Conservation (phyloP, 305 asterid genomes). For the Fraxinus platypoda region DNA sequence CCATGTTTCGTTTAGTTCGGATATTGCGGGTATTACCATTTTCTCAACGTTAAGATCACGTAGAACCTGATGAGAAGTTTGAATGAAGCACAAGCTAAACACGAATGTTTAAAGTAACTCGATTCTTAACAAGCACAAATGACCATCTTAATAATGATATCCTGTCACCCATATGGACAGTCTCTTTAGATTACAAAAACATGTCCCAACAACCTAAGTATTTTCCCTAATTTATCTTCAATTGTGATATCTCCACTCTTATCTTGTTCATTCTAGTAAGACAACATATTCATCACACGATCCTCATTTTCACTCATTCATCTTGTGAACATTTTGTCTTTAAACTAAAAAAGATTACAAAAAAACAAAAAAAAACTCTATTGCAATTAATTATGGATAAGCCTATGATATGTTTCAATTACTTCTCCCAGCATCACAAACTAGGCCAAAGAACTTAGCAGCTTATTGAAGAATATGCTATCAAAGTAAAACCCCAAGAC, state of each 20-base stretch:
- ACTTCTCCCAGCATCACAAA: slow-evolving; percentile 1
- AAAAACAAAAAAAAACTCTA: background rate
- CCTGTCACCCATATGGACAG: background rate
- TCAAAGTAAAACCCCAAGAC: slow-evolving; percentile 5
- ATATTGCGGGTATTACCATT: slow-evolving; percentile 87
- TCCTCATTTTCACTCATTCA: background rate
- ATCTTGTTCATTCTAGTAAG: background rate
- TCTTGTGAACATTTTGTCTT: background rate
- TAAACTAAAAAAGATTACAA: background rate
- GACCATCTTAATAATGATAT: background rate
- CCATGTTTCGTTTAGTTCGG: slow-evolving; percentile 84
- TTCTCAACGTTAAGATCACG: slow-evolving; percentile 66
- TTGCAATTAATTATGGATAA: background rate
- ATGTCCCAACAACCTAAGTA: background rate
- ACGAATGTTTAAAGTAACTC: background rate
- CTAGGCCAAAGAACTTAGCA: background rate
- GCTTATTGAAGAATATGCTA: background rate
- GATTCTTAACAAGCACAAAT: background rate
- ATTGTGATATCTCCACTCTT: background rate
- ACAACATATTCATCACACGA: background rate
- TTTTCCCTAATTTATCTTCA: background rate
- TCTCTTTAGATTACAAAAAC: background rate
- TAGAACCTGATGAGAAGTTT: slow-evolving; percentile 58
- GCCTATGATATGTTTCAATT: background rate
- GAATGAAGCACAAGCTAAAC: background rate